Evolutionary conservation across 2,329 filamentous ascomycete species (phyloP), one percentile per base, ranked within the genome.

Genomic region (Metarhizium sp.): DNA sequence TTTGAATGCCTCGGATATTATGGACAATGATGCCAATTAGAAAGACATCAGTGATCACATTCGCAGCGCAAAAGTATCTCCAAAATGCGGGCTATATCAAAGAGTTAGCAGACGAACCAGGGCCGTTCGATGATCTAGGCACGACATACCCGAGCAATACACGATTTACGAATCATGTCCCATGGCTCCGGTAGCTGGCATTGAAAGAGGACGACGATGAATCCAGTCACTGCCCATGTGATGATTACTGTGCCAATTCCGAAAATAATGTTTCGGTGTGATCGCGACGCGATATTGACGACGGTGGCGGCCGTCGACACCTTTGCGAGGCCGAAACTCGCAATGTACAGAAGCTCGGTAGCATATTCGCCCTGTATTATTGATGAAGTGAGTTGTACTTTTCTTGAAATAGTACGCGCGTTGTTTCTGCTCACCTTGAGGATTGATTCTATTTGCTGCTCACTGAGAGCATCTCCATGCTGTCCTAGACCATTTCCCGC

Each of bases 1-100:
- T 67, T 13, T 67, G 64, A 36, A 68, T 67, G 50, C 61, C 65
- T 16, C 61, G 49, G 2, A 66, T 63, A 29, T 64, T 66, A 4
- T 66, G 63, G 0, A 57, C 55, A 64, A 67, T 66, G 4, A 68
- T 54, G 0, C 63, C 52, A 2, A 69, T 59, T 1, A 64, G 61
- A 0, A 55, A 55, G 2, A 68, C 48, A 34, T 70, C 67, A 0
- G 66, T 68, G 1, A 66, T 25, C 1, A 70, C 65, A 29, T 70
- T 69, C 16, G 60, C 57, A 2, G 59, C 58, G 0, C 66, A 69
- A 10, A 63, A 63, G 1, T 64, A 67, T 0, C 61, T 65, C 59
- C 68, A 64, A 45, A 66, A 63, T 1, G 56, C 57, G 0, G 46
- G 53, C 3, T 55, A 50, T 18, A 64, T 56, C 3, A 66, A 62